These are phyloP conservation scores for Tuctoria greenei DNA, from an alignment of 176 grass and related monocot genomes.

Conservation along the genomic window DNA sequence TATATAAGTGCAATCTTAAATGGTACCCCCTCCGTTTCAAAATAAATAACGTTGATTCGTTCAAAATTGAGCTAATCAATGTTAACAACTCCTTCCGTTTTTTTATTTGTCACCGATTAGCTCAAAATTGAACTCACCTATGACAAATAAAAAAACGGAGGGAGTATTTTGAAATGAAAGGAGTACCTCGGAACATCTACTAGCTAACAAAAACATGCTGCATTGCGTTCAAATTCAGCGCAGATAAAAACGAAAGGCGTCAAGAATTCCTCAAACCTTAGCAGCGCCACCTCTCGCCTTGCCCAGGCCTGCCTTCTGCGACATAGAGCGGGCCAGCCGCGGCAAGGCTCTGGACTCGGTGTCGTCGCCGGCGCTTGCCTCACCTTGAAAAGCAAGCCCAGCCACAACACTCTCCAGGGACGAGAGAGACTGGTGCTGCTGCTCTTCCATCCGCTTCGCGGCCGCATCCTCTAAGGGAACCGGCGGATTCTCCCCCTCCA, in stretches of 20 bases:
- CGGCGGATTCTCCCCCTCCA: constrained; percentile 28
- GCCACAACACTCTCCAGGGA: constrained; percentile 43
- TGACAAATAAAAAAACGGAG: no score
- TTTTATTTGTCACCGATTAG: no score
- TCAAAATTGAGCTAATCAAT: no score
- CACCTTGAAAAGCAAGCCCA: constrained; percentile 31
- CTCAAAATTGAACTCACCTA: no score
- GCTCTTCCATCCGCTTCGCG: constrained; percentile 51
- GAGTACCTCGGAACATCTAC: constrained; percentile 13
- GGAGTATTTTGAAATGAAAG: no score
- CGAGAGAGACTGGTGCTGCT: constrained; percentile 44
- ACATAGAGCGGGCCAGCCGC: constrained; percentile 54
- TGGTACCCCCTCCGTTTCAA: no score
- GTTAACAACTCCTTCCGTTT: no score
- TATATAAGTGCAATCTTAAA: constrained; percentile 15
- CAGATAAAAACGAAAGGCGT: constrained; percentile 19
- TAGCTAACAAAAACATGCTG: not conserved
- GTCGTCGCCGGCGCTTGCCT: constrained; percentile 1
- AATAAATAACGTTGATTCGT: no score
- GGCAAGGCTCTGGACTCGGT: constrained; percentile 37
- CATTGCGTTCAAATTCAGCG: not conserved
- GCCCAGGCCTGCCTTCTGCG: constrained; percentile 59
- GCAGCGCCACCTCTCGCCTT: constrained; percentile 53
- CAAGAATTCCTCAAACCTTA: constrained; percentile 51
- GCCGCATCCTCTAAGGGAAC: constrained; percentile 30